Evolutionary conservation across 2,329 filamentous ascomycete species (phyloP), one percentile per base, ranked within the genome.

Genomic region (Claviceps maximensis): DNA sequence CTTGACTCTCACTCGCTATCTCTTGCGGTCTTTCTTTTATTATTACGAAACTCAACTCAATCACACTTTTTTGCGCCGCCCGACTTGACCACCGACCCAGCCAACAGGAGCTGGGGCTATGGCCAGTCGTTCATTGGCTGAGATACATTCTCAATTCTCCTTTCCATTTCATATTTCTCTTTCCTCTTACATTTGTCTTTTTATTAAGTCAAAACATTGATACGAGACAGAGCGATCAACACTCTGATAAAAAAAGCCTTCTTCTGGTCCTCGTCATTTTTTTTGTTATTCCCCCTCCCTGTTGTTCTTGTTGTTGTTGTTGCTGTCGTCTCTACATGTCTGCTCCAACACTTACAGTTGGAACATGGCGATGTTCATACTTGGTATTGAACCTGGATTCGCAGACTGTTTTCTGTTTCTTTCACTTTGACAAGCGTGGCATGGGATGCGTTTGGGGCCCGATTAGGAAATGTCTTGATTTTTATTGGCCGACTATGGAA

Each of bases 161-260:
- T 56, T 55, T 52, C 50, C 48, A 50, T 41, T 58, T 54, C 45
- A 12, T 25, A 33, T 21, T 21, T 33, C 56, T 10, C 40, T 40
- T n/a, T n/a, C n/a, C n/a, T n/a, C n/a, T n/a, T n/a, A n/a, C 9
- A 10, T 58, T 55, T 48, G 64, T 65, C 64, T 59, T 67, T 73
- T 70, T 74, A 74, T 54, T 65, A 73, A 71, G n/a, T n/a, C 62
- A 38, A 29, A 31, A 31, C 4, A 70, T 65, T 66, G 70, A 72
- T 72, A 72, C 73, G 63, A 65, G 59, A 71, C 61, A 72, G 72
- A 74, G 72, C 69, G 73, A n/a, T 29, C 27, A 29, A 4, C 27
- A 29, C 4, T 4, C 27, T 29, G 67, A 71, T 45, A 44, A 51
- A 50, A 42, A 50, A 25, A 25, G 17, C 23, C 5, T 6, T 45